Evolutionary conservation across 345 rosid species (phyloP).

Genomic region (Mallotus nudiflorus): DNA sequence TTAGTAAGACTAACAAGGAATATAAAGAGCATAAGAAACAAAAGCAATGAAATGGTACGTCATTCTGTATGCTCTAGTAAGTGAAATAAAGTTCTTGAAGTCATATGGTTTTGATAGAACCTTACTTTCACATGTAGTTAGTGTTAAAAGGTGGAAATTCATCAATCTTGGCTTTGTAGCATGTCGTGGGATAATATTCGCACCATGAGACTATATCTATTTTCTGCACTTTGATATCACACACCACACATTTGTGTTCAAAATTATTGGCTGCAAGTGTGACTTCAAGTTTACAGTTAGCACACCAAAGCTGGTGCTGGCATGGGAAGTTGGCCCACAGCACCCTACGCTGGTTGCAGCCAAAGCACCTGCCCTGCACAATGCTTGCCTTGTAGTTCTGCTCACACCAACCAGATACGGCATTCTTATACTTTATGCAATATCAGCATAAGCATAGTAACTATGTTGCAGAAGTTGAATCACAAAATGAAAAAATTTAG

Average conservation of each 20-base stretch:
- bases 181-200: slow-evolving; percentile 6
- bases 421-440: neutral
- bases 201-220: slow-evolving; percentile 34
- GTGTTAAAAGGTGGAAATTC: slow-evolving; percentile 20
- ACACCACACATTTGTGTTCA: slow-evolving; percentile 71
- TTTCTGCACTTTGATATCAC: slow-evolving; percentile 55
- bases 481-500: neutral
- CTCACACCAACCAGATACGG: neutral
- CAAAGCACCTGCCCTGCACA: slow-evolving; percentile 51
- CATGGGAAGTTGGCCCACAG: slow-evolving; percentile 74
- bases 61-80: neutral
- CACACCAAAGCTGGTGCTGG: slow-evolving; percentile 74
- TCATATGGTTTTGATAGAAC: neutral
- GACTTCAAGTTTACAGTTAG: slow-evolving; percentile 46
- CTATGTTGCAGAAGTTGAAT: no score
- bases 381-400: slow-evolving; percentile 18
- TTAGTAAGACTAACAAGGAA: no score
- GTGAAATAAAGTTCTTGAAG: neutral
- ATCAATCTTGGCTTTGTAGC: neutral
- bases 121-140: slow-evolving; percentile 14
- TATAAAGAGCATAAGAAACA: no score
- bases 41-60: neutral
- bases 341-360: slow-evolving; percentile 50
- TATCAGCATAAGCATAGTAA: neutral
- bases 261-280: slow-evolving; percentile 25